Base-by-base conservation (phyloP, 2,329 filamentous ascomycete genomes). In the Penicillium vulpinum region DNA sequence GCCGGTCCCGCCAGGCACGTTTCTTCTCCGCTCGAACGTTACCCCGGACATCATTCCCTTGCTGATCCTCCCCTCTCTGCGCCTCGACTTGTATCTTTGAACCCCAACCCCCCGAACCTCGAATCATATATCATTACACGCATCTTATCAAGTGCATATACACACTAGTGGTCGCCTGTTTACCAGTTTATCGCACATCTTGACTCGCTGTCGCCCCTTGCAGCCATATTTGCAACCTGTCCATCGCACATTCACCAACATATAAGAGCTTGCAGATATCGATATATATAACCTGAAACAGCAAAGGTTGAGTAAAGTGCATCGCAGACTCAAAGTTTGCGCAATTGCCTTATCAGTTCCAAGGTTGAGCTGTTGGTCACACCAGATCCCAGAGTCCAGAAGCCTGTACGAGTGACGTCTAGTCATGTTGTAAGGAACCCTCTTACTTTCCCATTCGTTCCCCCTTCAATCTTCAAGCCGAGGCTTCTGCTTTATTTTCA, bases 341-440 rank as follows among this genome's bases (percentile, higher is more conserved):
- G 21, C 33, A 29, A 26, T 43, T 49, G 3, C 44, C 39, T 39
- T 33, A 46, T 56, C 35, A 15, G 48, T 10, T 41, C 40, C 48
- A 45, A 46, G 33, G 48, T 52, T 40, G 48, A 40, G n/a, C 31
- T 51, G 29, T 24, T 51, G 51, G 59, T 62, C 33, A 56, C 57
- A 51, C 55, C 46, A 53, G 45, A 41, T 57, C 45, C 50, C 47
- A 36, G 45, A 51, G 53, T 60, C 46, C 18, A 46, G 59, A 58
- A 54, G 45, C 59, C 38, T 44, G 52, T 47, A 53, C 55, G 35
- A 59, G 40, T 47, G 40, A 43, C 33, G 38, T 38, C 55, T 36
- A 49, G 56, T 29, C 56, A 68, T 68, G 66, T 68, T 68, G 66
- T 68, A 59, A 67, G 66, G 48, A 50, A 43, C 26, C 29, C 16